phyloP scores from a whole-genome alignment of 176 grass and related monocot genomes.

The Elymus sibiricus region DNA sequence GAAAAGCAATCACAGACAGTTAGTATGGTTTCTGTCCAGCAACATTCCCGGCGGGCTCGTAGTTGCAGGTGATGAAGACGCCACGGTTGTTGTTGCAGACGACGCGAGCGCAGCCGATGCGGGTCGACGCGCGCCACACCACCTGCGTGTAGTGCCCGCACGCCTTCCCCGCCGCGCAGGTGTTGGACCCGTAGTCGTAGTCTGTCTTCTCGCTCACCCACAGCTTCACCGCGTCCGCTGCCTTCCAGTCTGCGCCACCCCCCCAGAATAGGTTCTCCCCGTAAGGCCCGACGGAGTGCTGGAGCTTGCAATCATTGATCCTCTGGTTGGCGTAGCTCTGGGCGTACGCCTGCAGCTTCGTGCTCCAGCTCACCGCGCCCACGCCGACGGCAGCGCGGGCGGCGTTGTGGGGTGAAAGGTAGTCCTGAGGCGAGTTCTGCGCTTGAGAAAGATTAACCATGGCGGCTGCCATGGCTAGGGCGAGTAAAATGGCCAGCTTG shows the following conservation, averaged over 20 bases:
- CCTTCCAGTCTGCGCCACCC: not conserved
- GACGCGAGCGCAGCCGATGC: not conserved
- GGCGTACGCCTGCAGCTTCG: constrained; percentile 24
- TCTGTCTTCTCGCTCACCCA: constrained; percentile 39
- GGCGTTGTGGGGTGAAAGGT: constrained; percentile 21
- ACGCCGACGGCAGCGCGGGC: constrained; percentile 29
- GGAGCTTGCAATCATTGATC: constrained; percentile 9
- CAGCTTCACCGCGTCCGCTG: constrained; percentile 11
- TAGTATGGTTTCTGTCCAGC: not conserved
- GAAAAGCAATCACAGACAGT: not conserved
- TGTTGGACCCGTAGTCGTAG: constrained; percentile 37
- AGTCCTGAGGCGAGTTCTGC: not conserved
- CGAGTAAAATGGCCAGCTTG: not conserved
- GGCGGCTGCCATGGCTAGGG: not conserved
- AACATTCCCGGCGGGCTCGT: not conserved
- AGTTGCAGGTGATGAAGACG: not conserved
- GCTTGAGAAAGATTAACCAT: not conserved
- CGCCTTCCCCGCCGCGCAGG: not conserved
- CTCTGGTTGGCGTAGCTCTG: constrained; percentile 28
- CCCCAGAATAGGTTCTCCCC: constrained; percentile 50
- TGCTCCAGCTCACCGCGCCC: constrained; percentile 22
- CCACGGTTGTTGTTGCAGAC: not conserved
- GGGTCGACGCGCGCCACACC: constrained; percentile 11
- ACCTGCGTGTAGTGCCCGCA: constrained; percentile 61
- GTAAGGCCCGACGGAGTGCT: constrained; percentile 34